Evolutionary conservation across 2,329 filamentous ascomycete genomes (phyloP).

Genomic region (Penicillium sp.): DNA sequence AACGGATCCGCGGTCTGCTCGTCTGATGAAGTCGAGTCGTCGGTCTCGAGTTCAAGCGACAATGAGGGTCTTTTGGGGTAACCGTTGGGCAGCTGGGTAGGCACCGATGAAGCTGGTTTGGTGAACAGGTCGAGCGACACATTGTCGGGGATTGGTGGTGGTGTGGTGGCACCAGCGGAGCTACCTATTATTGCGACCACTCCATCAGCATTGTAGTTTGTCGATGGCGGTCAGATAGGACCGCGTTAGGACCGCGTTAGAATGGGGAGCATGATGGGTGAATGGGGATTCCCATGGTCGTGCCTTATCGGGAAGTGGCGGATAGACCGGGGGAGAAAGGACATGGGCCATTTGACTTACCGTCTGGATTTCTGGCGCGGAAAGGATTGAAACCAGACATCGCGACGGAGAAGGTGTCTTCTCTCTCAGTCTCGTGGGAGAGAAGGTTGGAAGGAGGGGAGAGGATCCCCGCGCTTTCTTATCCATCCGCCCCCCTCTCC

Average conservation of each 20-base stretch:
- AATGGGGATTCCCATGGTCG: neutral
- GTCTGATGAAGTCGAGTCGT: conserved; percentile 40
- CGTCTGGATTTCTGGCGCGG: conserved; percentile 51
- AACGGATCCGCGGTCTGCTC: conserved; percentile 49
- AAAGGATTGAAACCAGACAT: conserved; percentile 60
- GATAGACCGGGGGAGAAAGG: conserved; percentile 13
- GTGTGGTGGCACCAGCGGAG: conserved; percentile 19
- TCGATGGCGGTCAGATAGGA: neutral
- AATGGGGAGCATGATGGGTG: neutral
- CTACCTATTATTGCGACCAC: conserved; percentile 18
- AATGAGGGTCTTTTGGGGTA: conserved; percentile 30
- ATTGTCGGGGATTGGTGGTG: conserved; percentile 11
- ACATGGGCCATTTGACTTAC: conserved; percentile 31
- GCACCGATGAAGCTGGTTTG: conserved; percentile 27
- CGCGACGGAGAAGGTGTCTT: conserved; percentile 34
- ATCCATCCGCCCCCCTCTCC: conserved; percentile 26
- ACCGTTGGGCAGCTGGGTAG: conserved; percentile 27
- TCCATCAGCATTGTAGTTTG: conserved; percentile 14
- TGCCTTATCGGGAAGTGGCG: conserved; percentile 33
- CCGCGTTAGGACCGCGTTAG: neutral
- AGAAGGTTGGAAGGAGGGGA: conserved; percentile 27
- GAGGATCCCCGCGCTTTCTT: conserved; percentile 32
- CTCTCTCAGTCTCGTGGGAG: conserved; percentile 18
- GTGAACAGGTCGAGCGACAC: conserved; percentile 15
- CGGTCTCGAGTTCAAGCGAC: conserved; percentile 32